Base-by-base conservation (phyloP, 23 red algal species). In the Gracilaria caudata region DNA sequence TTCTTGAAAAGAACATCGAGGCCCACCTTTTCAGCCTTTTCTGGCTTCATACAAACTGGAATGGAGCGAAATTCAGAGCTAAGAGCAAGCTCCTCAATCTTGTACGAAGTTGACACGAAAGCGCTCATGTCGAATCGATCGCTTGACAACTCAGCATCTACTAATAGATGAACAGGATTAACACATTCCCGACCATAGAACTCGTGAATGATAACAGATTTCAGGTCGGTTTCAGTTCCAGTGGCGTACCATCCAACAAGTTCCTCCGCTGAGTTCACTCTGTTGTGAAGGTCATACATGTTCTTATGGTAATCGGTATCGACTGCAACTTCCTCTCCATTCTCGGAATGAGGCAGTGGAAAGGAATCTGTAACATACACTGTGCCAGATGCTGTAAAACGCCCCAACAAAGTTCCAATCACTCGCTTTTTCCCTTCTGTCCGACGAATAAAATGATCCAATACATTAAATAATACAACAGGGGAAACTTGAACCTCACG, bases 151-250 rank as follows among this genome's bases (percentile, higher is more conserved):
- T 92, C 94, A 30, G 81, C 82, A 73, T 92, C 80, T 12, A 96
- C 79, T 64, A 96, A 68, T 78, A 96, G 80, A 60, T 96, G 94
- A 32, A 96, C 94, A 7, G 94, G 94, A 23, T 80, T 75, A 5
- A 90, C 75, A 65, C 88, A 92, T 46, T 89, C 81, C 23, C 90
- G 79, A 19, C 88, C 89, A 80, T 87, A 96, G 54, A 96, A 96
- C 51, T 96, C 94, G 25, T 96, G 94, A 73, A 96, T 92, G 59
- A 96, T 76, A 34, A 96, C 94, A 17, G 94, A 96, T 80, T 96
- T 96, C 1, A 78, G 73, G 57, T 96, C 94, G 4, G 94, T 88
- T 58, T 73, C 88, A 30, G 79, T 79, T 38, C 94, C 94, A 23
- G 94, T 96, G 4, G 88, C 94, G 55, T 96, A 96, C 94, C 94